Base-by-base conservation (phyloP, 108 stramenopile genomes). In the Stephanodiscus minutulus region DNA sequence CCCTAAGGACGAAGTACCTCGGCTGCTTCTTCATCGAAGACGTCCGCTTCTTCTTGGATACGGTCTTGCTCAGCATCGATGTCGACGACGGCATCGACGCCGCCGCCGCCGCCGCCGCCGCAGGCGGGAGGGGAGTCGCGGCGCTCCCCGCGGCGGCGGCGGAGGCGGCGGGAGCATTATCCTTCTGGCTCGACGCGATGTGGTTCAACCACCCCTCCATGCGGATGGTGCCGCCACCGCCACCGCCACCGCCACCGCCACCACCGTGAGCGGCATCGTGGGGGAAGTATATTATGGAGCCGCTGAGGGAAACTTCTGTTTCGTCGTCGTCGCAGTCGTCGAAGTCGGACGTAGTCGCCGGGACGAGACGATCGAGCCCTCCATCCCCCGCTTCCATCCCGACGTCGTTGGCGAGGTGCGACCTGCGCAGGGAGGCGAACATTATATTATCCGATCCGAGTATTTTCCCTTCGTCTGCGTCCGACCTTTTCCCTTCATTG, bases 1-100 rank as follows among this genome's bases (percentile, higher is more conserved):
- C 70, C 59, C 82, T 56, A 20, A 83, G 37, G 10, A 83, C 71
- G 46, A 83, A 83, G 66, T 79, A 83, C 29, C 78, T 63, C 1
- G 72, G 59, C 31, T 36, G 48, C 24, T 56, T 77, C 20, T 44
- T 74, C 15, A 36, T 58, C 28, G 35, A 24, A 7, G 20, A 24
- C 50, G 3, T 2, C 1, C 22, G 17, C 3, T 39, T 47, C 36
- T 72, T 72, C 56, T 72, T 78, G 27, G 59, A 35, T 17, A 78
- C 57, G 2, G 64, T 52, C 28, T 65, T 65, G 49, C 64, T 65
- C 49, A 65, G 33, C 31, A 48, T 59, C 7, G 57, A 58, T 17
- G 52, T 21, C 1, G 52, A 21, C 52, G 52, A 53, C 18, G 52
- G 20, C 7, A 18, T 9, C 25, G 52, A 25, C 21, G 52, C 1